A percentile compares a stretch with the other conserved stretches of the same genome.
phyloP scores from a whole-genome alignment of 1,139 yeast genomes.

The Blastobotrys persicus region DNA sequence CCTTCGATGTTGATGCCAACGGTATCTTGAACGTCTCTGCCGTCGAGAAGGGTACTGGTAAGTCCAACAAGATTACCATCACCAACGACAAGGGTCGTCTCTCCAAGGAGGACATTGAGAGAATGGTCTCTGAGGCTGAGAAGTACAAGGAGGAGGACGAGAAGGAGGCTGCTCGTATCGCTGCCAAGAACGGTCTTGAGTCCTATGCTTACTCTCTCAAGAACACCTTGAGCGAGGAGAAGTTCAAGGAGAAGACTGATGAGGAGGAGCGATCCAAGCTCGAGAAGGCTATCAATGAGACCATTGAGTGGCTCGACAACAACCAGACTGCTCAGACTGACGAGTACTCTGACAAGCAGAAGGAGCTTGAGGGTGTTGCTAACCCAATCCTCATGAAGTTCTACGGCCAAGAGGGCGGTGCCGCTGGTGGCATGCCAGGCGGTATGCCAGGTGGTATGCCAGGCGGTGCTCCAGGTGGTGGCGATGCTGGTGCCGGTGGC shows the following conservation, averaged over 20 bases:
- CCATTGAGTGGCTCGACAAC: conserved; percentile 83
- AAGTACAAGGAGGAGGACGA: conserved; percentile 86
- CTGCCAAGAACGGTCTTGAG: conserved; percentile 79
- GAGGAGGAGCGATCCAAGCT: conserved; percentile 77
- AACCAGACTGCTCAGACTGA: conserved; percentile 86
- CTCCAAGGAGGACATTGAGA: conserved; percentile 84
- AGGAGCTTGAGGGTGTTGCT: conserved; percentile 90
- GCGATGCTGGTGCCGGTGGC: conserved; percentile 23
- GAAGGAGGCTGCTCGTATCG: conserved; percentile 72
- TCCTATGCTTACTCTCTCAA: conserved; percentile 84
- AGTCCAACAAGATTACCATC: conserved; percentile 86
- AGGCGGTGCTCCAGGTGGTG: conserved; percentile 64
- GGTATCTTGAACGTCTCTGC: conserved; percentile 95
- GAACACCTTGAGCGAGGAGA: conserved; percentile 76
- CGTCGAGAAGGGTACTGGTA: conserved; percentile 85
- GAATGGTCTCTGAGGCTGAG: conserved; percentile 95
- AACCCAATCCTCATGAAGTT: conserved; percentile 94
- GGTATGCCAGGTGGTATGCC: conserved; percentile 67
- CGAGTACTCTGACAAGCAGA: conserved; percentile 84
- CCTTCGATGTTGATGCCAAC: conserved; percentile 90
- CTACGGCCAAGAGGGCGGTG: conserved; percentile 41
- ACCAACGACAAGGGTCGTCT: conserved; percentile 97
- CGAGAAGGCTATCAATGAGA: conserved; percentile 79
- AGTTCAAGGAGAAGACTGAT: conserved; percentile 77
- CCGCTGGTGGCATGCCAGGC: conserved; percentile 59